Conservation (phyloP, 108 stramenopile genomes). For the Cyclotella kingstonii region DNA sequence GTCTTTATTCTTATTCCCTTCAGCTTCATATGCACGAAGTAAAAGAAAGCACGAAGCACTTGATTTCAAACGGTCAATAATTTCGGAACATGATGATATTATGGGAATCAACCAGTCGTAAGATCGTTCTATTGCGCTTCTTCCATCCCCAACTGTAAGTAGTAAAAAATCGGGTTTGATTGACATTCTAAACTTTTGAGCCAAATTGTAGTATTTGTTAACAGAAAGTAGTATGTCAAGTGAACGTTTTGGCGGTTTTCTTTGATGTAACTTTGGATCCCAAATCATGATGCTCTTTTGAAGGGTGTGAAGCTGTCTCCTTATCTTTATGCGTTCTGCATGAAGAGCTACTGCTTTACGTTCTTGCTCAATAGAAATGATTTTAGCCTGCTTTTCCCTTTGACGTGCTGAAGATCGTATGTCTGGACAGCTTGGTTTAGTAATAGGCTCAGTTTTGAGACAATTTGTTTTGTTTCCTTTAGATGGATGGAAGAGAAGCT, state of each 20-base stretch:
- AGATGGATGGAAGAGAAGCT: conserved; percentile 54
- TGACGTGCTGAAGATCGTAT: conserved; percentile 54
- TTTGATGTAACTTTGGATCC: conserved; percentile 54
- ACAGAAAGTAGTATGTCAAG: conserved; percentile 66
- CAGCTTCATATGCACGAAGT: conserved; percentile 64
- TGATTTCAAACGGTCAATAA: conserved; percentile 62
- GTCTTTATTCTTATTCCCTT: conserved; percentile 56
- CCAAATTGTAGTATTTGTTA: conserved; percentile 55
- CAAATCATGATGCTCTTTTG: conserved; percentile 77
- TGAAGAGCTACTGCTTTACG: conserved; percentile 35
- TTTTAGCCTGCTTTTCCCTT: conserved; percentile 46
- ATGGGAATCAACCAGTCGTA: conserved; percentile 83
- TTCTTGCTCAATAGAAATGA: conserved; percentile 41
- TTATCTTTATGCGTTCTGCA: conserved; percentile 48
- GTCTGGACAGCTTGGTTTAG: conserved; percentile 4
- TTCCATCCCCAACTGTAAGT: conserved; percentile 57
- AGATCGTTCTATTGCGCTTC: conserved; percentile 75
- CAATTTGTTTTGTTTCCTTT: conserved; percentile 25
- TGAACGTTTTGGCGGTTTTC: conserved; percentile 77
- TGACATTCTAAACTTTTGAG: conserved; percentile 52
- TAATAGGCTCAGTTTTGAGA: conserved; percentile 1
- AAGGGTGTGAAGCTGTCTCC: conserved; percentile 50
- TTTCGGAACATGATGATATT: conserved; percentile 59
- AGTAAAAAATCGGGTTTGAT: conserved; percentile 62
- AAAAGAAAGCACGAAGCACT: conserved; percentile 75